Evolutionary conservation across 2,329 filamentous ascomycete species (phyloP), one percentile per base, ranked within the genome.

Genomic region (Talaromyces sp.): DNA sequence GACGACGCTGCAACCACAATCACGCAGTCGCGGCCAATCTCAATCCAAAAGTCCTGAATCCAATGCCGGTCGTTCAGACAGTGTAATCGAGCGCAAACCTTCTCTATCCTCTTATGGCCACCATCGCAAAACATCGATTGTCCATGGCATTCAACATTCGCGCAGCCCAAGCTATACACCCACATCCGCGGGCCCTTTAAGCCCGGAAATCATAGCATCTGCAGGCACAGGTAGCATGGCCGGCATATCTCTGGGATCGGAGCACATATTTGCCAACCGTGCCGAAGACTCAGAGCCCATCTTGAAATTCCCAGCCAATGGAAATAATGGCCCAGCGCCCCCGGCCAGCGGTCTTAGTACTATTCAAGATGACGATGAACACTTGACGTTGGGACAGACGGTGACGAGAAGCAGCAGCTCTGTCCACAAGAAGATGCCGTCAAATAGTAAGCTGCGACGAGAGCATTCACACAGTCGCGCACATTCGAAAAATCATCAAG

Each of bases 121-220:
- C 77, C 93, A 98, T 79, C 89, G 95, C 63, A 93, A 99, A 81
- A 96, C 94, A 0, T 98, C 94, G 58, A 97, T 98, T 71, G 93
- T 98, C 65, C 92, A 98, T 87, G 94, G 95, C 63, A 78, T 96
- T 70, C 93, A 97, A 77, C 95, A 99, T 78, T 90, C 86, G 64
- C 82, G 94, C 79, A 96, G 96, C 84, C 90, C 93, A 71, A 97
- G 93, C 80, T 87, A 79, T 70, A 76, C 76, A 39, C 71, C 73
- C 47, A 93, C 90, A 41, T 89, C 82, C 50, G 80, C 90, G 33
- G 96, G 91, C 76, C 94, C 94, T 65, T 83, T 97, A 72, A 96
- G 92, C 77, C 92, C 93, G 63, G 90, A 96, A 77, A 88, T 93
- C 77, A 93, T 94, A 72, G 88, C 90, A 63, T 87, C 88, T 52